These are phyloP conservation scores for Beauveria medogensis DNA, from an alignment of 2,329 filamentous ascomycete species.

Conservation along the genomic window DNA sequence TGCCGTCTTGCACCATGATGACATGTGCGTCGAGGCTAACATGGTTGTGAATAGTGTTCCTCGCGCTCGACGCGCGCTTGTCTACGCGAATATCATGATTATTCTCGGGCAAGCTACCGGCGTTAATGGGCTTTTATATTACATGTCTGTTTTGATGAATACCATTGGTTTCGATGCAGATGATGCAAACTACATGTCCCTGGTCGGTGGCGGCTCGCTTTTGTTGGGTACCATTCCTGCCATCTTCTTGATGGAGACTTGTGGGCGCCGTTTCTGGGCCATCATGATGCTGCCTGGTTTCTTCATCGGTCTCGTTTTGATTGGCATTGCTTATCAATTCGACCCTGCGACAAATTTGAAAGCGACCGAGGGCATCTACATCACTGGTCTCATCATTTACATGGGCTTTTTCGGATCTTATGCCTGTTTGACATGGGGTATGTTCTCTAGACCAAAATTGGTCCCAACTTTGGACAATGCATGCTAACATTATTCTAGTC, in stretches of 20 bases:
- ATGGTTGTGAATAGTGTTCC: conserved; percentile 33
- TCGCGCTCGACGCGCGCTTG: conserved; percentile 55
- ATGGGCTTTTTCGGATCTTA: conserved; percentile 62
- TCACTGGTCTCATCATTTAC: conserved; percentile 60
- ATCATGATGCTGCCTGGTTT: conserved; percentile 64
- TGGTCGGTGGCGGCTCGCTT: conserved; percentile 61
- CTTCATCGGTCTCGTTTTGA: conserved; percentile 59
- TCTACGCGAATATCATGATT: conserved; percentile 65
- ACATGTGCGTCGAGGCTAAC: not conserved
- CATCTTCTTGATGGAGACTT: conserved; percentile 63
- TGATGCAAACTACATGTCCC: conserved; percentile 63
- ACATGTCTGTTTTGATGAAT: conserved; percentile 60
- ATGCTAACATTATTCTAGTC: conserved; percentile 25
- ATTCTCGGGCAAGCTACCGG: conserved; percentile 63
- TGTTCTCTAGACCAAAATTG: not conserved
- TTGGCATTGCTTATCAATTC: conserved; percentile 56
- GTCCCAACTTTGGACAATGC: no score
- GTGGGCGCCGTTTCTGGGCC: conserved; percentile 67
- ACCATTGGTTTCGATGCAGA: conserved; percentile 58
- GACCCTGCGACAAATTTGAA: conserved; percentile 34
- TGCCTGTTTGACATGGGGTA: conserved; percentile 52
- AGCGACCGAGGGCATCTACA: conserved; percentile 51
- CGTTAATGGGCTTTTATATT: conserved; percentile 64
- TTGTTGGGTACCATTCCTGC: conserved; percentile 61
- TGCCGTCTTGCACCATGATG: conserved; percentile 4